These are phyloP conservation scores for Pseudogymnoascus sp. DNA, from an alignment of 2,329 filamentous ascomycete species.

Conservation along the genomic window DNA sequence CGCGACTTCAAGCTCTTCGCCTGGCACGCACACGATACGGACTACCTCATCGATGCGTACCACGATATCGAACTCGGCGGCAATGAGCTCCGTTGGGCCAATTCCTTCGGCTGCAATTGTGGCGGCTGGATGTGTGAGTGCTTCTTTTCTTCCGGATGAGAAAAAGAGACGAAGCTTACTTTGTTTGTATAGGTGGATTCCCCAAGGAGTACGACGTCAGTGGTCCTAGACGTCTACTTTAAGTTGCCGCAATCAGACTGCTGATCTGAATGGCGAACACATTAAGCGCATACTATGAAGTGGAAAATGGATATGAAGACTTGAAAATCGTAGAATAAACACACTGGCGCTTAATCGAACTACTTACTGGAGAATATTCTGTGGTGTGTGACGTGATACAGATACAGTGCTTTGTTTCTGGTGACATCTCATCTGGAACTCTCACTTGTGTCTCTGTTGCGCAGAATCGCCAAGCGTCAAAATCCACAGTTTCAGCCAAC, in stretches of 20 bases:
- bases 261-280: neutral
- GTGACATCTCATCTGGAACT: neutral
- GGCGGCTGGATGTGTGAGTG: neutral
- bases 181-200: neutral
- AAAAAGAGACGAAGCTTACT: neutral
- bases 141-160: neutral
- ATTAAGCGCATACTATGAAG: neutral
- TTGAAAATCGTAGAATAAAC: neutral
- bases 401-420: neutral
- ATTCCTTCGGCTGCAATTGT: neutral
- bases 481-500: neutral
- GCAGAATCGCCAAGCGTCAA: neutral
- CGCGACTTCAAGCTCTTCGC: neutral
- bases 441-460: neutral
- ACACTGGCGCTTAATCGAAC: constrained; percentile 1
- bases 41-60: neutral
- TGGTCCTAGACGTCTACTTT: neutral
- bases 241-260: neutral
- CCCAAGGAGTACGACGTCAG: neutral
- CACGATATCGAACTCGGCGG: neutral
- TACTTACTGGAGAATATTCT: neutral
- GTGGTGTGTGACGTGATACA: neutral
- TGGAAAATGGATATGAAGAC: neutral
- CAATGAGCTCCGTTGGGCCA: neutral
- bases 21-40: neutral